Evolutionary conservation across 2,329 filamentous ascomycete genomes (phyloP).

Genomic region (Fulvia fulva): DNA sequence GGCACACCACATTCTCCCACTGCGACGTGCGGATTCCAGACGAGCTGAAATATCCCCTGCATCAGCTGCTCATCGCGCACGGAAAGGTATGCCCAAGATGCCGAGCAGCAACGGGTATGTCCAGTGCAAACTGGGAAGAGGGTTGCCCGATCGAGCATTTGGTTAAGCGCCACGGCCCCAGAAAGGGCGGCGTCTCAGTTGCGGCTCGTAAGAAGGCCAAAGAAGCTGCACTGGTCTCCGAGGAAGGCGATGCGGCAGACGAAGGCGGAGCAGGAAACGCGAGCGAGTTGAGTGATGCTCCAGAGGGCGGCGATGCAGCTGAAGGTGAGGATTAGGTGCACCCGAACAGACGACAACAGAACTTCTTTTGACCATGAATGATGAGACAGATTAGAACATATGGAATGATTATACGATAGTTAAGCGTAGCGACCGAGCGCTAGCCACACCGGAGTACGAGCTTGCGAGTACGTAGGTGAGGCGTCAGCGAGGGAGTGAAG

Average conservation of each 20-base stretch:
- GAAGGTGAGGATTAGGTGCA: background rate
- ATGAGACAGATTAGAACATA: background rate
- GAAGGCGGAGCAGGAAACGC: slow-evolving; percentile 68
- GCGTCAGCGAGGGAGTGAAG: no score
- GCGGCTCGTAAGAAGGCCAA: slow-evolving; percentile 43
- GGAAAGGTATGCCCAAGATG: slow-evolving; percentile 60
- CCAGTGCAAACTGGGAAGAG: slow-evolving; percentile 60
- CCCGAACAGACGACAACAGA: background rate
- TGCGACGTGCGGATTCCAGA: slow-evolving; percentile 60
- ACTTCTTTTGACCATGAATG: background rate
- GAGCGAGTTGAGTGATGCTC: slow-evolving; percentile 25
- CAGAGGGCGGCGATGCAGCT: background rate
- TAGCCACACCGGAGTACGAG: no score
- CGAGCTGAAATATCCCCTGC: slow-evolving; percentile 59
- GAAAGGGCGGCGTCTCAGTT: slow-evolving; percentile 42
- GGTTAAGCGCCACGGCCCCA: slow-evolving; percentile 54
- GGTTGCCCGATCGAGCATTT: slow-evolving; percentile 63
- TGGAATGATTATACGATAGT: no score
- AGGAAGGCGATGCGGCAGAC: slow-evolving; percentile 74
- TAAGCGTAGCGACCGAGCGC: no score
- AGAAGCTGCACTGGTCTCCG: slow-evolving; percentile 73
- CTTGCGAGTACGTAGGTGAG: no score
- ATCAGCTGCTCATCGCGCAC: slow-evolving; percentile 59
- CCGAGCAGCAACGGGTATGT: slow-evolving; percentile 57
- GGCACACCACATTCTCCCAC: slow-evolving; percentile 56